Base-by-base conservation (phyloP, 129 eudicot species). In the Ambrosia trifida region DNA sequence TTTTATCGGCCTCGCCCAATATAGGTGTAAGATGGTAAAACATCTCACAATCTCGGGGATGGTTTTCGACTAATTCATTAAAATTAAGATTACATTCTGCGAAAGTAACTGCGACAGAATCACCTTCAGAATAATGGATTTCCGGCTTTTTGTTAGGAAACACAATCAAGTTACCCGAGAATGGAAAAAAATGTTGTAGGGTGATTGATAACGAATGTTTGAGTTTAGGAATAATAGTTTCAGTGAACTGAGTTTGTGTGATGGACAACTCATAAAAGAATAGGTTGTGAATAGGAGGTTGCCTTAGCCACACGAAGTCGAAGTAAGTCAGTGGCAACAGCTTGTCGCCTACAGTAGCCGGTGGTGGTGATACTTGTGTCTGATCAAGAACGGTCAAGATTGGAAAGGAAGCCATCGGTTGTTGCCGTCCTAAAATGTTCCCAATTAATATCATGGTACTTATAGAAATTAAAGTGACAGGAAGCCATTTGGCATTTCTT, bases 251-350 rank as follows among this genome's bases (percentile, higher is more conserved):
- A 8, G 80, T 64, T 20, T 74, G 75, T 35, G 85, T 36, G 50
- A 40, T 4, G 17, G 85, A 78, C 31, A 64, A 32, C 8, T 72
- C 28, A n/a, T 68, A 80, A 72, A 84, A 84, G 68, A 74, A 68
- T 32, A 84, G 73, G 13, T 75, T 70, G 12, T 80, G 75, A 45
- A 67, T 6, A 1, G 88, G 83, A 31, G 80, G 12, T 51, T 72
- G 71, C 40, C 41, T 44, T 3, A 84, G 72, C 85, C 85, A 84
- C 4, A 75, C 17, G 36, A 84, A 54, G 72, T 84, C 88, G 68
- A 81, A 65, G 43, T 68, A 73, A 0, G 81, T 80, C 32, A 84
- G 78, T 0, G 88, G 80, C 16, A 76, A 69, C 36, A 72, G 9
- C 12, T 45, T 13, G 40, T 76, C 49, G 8, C 68, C 43, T 0